Evolutionary conservation across 768 basidiomycete species (phyloP).

Genomic region (Russula emetica): DNA sequence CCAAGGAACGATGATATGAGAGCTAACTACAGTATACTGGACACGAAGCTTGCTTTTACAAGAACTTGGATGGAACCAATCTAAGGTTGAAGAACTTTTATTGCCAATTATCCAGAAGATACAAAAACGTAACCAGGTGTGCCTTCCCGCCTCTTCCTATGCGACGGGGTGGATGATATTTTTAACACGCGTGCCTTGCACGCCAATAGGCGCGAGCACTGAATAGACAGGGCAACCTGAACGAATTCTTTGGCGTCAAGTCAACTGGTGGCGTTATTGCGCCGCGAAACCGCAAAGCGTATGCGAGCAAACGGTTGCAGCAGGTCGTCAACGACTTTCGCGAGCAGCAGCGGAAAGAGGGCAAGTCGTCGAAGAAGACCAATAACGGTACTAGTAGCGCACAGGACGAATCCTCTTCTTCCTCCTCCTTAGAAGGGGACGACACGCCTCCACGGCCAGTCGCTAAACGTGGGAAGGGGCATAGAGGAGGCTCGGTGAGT

Average conservation of each 20-base stretch:
- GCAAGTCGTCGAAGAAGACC: neutral
- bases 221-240: constrained; percentile 75
- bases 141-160: constrained; percentile 25
- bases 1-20: constrained; percentile 24
- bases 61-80: constrained; percentile 77
- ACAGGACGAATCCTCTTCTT: neutral
- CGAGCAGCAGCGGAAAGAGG: constrained; percentile 40
- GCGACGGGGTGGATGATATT: neutral
- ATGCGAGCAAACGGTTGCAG: constrained; percentile 82
- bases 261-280: constrained; percentile 65
- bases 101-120: constrained; percentile 89
- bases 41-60: constrained; percentile 57
- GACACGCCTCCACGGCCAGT: neutral
- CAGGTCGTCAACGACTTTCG: constrained; percentile 80
- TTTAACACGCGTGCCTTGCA: neutral
- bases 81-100: constrained; percentile 86
- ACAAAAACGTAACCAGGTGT: constrained; percentile 72
- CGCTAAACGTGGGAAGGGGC: constrained; percentile 6
- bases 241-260: constrained; percentile 67
- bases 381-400: neutral
- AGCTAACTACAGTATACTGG: constrained; percentile 20
- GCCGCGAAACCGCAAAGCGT: constrained; percentile 76
- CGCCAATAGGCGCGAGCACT: constrained; percentile 48
- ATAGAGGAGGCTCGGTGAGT: constrained; percentile 1
- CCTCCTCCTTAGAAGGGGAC: neutral